phyloP scores from a whole-genome alignment of 2,329 filamentous ascomycete genomes.

The Paracoccidioides brasiliensis region DNA sequence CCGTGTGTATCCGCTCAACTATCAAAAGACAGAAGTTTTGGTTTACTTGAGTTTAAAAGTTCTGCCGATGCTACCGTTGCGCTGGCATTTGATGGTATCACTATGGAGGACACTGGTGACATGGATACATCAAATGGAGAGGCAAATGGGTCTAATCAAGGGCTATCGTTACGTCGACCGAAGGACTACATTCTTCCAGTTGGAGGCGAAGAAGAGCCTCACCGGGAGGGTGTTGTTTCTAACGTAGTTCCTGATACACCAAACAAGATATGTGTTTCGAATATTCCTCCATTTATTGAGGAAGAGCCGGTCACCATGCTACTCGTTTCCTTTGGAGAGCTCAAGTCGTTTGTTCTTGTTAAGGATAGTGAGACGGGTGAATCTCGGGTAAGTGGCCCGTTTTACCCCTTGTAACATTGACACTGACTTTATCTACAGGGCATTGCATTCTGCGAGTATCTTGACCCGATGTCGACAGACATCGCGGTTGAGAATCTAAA shows the following conservation, averaged over 20 bases:
- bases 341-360: conserved; percentile 82
- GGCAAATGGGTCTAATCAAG: conserved; percentile 40
- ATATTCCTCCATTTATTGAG: conserved; percentile 74
- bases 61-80: conserved; percentile 81
- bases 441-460: conserved; percentile 93
- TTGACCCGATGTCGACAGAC: conserved; percentile 59
- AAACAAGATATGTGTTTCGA: conserved; percentile 87
- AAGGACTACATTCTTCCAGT: conserved; percentile 96
- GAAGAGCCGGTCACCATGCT: conserved; percentile 90
- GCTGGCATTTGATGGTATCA: conserved; percentile 75
- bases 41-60: conserved; percentile 80
- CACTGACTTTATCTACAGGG: conserved; percentile 43
- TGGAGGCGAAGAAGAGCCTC: conserved; percentile 56
- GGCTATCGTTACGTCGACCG: conserved; percentile 65
- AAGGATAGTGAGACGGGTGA: conserved; percentile 78
- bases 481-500: conserved; percentile 85
- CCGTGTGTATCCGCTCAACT: conserved; percentile 77
- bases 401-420: not conserved
- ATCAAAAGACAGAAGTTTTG: conserved; percentile 65
- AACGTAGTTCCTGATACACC: conserved; percentile 77
- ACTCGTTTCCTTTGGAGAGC: conserved; percentile 76
- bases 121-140: conserved; percentile 37
- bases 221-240: conserved; percentile 64
- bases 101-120: conserved; percentile 63
- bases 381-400: conserved; percentile 55